Evolutionary conservation across 768 basidiomycete species (phyloP).

Genomic region (Neoboletus brunneissimus): DNA sequence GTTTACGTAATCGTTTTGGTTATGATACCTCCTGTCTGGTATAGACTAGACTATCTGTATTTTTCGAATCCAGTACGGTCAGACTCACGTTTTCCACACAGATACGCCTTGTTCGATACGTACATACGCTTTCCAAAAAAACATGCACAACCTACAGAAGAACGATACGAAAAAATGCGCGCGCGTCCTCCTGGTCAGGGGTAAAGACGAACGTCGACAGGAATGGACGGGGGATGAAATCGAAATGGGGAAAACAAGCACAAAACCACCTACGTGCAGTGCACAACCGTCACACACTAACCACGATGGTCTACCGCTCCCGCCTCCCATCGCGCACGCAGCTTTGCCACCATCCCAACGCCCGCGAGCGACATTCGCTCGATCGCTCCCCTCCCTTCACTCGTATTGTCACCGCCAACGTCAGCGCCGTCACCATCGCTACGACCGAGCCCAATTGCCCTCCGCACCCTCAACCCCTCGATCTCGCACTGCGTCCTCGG

Average conservation of each 20-base stretch:
- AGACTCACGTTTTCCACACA: too few relatives aligned
- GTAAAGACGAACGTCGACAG: background rate
- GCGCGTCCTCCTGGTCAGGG: background rate
- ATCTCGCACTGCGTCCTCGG: slow-evolving; percentile 5
- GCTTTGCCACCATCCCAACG: slow-evolving; percentile 19
- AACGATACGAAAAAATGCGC: background rate
- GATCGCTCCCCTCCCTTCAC: background rate
- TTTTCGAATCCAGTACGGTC: too few relatives aligned
- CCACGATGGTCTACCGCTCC: background rate
- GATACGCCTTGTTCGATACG: too few relatives aligned
- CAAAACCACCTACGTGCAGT: background rate
- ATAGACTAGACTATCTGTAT: too few relatives aligned
- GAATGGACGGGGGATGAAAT: too few relatives aligned
- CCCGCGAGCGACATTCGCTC: slow-evolving; percentile 1
- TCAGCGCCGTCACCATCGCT: background rate
- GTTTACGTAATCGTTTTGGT: too few relatives aligned
- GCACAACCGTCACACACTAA: background rate
- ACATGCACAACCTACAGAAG: background rate
- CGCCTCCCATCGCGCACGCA: slow-evolving; percentile 22
- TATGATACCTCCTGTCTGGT: too few relatives aligned
- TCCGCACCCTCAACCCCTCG: slow-evolving; percentile 2
- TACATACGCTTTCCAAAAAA: too few relatives aligned
- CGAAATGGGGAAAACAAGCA: background rate
- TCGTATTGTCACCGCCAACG: too few relatives aligned
- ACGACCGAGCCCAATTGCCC: background rate